phyloP scores from a whole-genome alignment of 108 stramenopile genomes.

The Skeletonema menzelii region DNA sequence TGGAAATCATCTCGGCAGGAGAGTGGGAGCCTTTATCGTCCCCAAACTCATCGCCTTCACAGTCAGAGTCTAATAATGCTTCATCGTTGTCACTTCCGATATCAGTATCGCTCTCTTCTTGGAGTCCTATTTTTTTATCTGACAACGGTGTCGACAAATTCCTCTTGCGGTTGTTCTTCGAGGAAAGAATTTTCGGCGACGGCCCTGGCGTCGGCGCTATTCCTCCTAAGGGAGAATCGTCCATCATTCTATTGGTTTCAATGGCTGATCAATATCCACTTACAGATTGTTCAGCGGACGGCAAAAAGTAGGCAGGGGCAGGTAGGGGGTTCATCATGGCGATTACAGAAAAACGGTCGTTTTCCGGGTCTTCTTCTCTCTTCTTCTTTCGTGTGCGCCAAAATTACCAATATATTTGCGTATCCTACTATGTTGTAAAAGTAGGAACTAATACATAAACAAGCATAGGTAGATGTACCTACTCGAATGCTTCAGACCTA shows the following conservation, averaged over 20 bases:
- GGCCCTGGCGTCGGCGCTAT: background rate
- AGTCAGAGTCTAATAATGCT: background rate
- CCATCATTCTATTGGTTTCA: background rate
- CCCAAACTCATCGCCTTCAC: background rate
- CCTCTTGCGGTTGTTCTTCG: background rate
- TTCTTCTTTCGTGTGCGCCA: too few relatives aligned
- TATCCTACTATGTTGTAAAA: too few relatives aligned
- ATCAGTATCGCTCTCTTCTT: conserved; percentile 1
- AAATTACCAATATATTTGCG: too few relatives aligned
- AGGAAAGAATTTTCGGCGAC: background rate
- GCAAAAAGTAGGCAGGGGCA: too few relatives aligned
- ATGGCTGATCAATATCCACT: background rate
- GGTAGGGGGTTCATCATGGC: too few relatives aligned
- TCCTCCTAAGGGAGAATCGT: background rate
- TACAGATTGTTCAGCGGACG: too few relatives aligned
- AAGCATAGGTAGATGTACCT: too few relatives aligned
- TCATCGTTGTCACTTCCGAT: background rate
- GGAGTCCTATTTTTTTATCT: background rate
- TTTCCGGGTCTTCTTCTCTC: too few relatives aligned
- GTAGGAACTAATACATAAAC: too few relatives aligned
- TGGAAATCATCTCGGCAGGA: background rate
- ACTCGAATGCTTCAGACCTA: too few relatives aligned
- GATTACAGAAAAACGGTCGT: too few relatives aligned
- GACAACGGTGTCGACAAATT: background rate
- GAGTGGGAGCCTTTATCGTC: background rate